These are phyloP conservation scores for Alternaria panax DNA, from an alignment of 2,329 filamentous ascomycete genomes.

Conservation along the genomic window DNA sequence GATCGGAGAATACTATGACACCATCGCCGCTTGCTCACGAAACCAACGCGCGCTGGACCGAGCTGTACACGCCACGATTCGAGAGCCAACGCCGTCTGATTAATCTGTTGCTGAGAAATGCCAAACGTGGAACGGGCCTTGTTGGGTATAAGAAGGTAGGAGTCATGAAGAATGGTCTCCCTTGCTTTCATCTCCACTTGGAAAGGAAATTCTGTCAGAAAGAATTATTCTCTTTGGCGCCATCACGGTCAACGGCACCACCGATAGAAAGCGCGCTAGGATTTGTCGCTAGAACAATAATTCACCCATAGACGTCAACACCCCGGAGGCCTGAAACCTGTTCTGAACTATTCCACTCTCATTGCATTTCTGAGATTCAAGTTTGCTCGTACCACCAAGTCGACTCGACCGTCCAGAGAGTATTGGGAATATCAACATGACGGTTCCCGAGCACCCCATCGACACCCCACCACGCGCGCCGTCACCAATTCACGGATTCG, in stretches of 20 bases:
- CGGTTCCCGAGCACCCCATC: constrained; percentile 62
- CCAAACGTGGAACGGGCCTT: constrained; percentile 6
- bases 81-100: constrained; percentile 19
- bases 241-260: constrained; percentile 2
- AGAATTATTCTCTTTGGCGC: constrained; percentile 4
- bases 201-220: constrained; percentile 1
- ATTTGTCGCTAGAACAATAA: constrained; percentile 22
- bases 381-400: not conserved
- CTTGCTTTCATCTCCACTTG: not conserved
- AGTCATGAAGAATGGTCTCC: constrained; percentile 6
- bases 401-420: not conserved
- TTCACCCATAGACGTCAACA: constrained; percentile 22
- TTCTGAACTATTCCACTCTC: not conserved
- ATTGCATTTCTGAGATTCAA: not conserved
- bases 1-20: constrained; percentile 40
- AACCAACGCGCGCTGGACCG: constrained; percentile 28
- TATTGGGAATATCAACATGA: constrained; percentile 39
- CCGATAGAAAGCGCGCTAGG: constrained; percentile 20
- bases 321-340: not conserved
- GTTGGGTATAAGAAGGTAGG: constrained; percentile 5
- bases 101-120: constrained; percentile 39
- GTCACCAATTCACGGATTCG: constrained; percentile 81
- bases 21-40: constrained; percentile 42
- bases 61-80: constrained; percentile 15
- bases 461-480: constrained; percentile 76